Base-by-base conservation (phyloP, 2,329 filamentous ascomycete genomes). In the Cercospora janseana region DNA sequence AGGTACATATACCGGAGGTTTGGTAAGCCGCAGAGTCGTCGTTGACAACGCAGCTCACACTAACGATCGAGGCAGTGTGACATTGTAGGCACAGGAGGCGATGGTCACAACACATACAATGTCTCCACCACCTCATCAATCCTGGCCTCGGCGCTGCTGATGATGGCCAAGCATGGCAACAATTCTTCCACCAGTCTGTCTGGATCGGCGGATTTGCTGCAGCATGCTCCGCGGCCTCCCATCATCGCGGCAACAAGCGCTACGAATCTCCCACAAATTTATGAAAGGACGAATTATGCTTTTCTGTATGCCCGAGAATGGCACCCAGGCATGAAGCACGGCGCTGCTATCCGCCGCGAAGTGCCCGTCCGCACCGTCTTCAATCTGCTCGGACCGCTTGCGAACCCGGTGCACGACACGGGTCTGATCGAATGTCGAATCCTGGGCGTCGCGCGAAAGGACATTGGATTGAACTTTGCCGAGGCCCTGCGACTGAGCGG, bases 91-190 rank as follows among this genome's bases (percentile, higher is more conserved):
- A 98, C 93, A 6, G 93, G 93, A 59, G 93, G 93, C 65, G 93
- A 98, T 74, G 86, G 87, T 15, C 91, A 97, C 77, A 89, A 95
- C 70, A 98, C 93, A 26, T 98, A 95, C 82, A 98, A 98, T 70
- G 92, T 98, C 68, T 93, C 87, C 61, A 98, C 93, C 4, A 95
- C 93, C 5, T 83, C 93, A 2, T 95, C 90, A 13, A 96, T 98
- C 65, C 76, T 98, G 41, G 89, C 88, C 38, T 94, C 90, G 4
- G 83, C 90, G 4, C 76, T 94, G 21, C 80, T 98, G 27, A 79
- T 94, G 63, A 79, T 95, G 50, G 88, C 87, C 59, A 98, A 98
- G 74, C 93, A 98, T 72, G 93, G 93, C 58, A 98, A 98, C 76
- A 85, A 87, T 60, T 91, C 93, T 32, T 93, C 90, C 47, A 97